Base-by-base conservation (phyloP, 768 basidiomycete genomes). In the Rubroboletus satanas region DNA sequence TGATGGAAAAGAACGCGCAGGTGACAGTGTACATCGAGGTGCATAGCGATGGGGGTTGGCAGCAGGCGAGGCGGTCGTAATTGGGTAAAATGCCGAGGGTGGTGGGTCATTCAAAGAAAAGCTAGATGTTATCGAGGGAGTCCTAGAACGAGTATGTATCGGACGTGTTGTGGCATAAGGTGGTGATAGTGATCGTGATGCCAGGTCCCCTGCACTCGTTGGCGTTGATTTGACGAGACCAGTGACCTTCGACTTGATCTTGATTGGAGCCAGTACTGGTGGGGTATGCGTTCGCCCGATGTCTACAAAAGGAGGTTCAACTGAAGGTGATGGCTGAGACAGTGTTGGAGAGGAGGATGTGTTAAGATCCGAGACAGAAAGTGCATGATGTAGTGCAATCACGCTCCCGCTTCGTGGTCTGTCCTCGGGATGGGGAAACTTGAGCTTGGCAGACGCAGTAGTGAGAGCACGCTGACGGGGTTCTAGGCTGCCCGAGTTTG, bases 181-280 rank as follows among this genome's bases (percentile, higher is more conserved):
- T 11, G 72, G 65, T 11, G 70, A 68, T n/a, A 62, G 26, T n/a
- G 70, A 75, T 52, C 76, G 71, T 26, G 80, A 80, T 3, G 75
- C 67, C 0, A 74, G 69, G n/a, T 64, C 64, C 17, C 31, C 59
- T 7, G 42, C 33, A 32, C n/a, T 60, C 5, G 51, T 56, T 44
- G 61, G 35, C 59, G 54, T 49, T 49, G 62, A 28, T 63, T 71
- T 82, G 21, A 75, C 79, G 42, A 83, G 57, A 36, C 72, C 68
- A 0, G 85, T 79, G 26, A 88, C 75, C 63, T 82, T 88, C 18
- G 87, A 80, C 68, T 80, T 87, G 57, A 90, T 78, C 63, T 74
- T 76, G 57, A 70, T 48, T n/a, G 67, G 63, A 26, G 66, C 62
- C 11, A 59, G 50, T 8, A 52, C 38, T 7, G 59, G 66, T 2